phyloP scores from a whole-genome alignment of 2,329 filamentous ascomycete species.

The Epichloe typhina region DNA sequence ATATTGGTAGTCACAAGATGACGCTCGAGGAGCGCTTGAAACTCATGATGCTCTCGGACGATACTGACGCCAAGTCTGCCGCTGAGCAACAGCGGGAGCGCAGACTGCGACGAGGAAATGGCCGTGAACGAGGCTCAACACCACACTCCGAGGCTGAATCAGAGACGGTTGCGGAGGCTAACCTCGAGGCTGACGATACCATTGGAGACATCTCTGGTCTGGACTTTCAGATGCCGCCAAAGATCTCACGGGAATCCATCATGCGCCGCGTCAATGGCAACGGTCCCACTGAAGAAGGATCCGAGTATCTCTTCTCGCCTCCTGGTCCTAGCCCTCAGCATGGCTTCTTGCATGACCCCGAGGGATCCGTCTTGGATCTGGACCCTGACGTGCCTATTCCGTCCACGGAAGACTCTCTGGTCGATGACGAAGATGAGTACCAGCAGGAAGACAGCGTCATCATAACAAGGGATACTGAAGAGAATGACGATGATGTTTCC shows the following conservation, averaged over 20 bases:
- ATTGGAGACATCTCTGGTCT: conserved; percentile 46
- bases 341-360: conserved; percentile 27
- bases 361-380: conserved; percentile 21
- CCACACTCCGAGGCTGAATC: conserved; percentile 26
- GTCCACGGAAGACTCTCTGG: conserved; percentile 60
- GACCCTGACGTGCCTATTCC: conserved; percentile 88
- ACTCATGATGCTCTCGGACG: conserved; percentile 76
- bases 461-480: conserved; percentile 53
- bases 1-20: conserved; percentile 63
- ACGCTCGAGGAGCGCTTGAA: conserved; percentile 74
- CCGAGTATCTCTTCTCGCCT: conserved; percentile 52
- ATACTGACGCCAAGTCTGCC: conserved; percentile 41
- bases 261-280: conserved; percentile 70
- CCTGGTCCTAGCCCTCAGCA: conserved; percentile 44
- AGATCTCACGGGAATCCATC: conserved; percentile 89
- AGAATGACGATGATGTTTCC: conserved; percentile 50
- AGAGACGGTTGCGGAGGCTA: conserved; percentile 18
- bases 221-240: conserved; percentile 55
- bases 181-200: conserved; percentile 43
- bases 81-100: conserved; percentile 56
- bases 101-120: conserved; percentile 49
- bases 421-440: conserved; percentile 39
- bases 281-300: conserved; percentile 39
- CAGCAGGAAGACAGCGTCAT: conserved; percentile 46
- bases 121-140: conserved; percentile 36